A percentile compares a stretch with the other conserved stretches of the same genome.
Conservation (phyloP, 306 rosid genomes). For the Clitoria ternatea region DNA sequence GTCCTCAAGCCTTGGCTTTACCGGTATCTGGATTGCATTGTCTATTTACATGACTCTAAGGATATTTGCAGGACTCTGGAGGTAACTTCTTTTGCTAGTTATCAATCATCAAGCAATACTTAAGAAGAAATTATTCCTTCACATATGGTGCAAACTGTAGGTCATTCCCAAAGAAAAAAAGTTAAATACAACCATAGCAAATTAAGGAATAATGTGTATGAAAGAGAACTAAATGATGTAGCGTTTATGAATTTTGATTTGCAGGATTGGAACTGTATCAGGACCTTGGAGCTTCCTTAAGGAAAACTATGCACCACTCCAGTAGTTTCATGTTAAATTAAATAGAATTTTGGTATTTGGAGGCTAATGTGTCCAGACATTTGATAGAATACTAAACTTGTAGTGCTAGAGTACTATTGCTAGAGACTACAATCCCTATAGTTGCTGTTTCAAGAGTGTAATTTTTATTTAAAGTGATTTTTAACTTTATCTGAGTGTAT, state of each 20-base stretch:
- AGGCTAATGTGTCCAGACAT: not conserved
- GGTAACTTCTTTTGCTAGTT: slow-evolving; percentile 39
- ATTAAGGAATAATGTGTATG: not conserved
- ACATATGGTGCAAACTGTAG: not conserved
- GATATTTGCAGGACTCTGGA: slow-evolving; percentile 74
- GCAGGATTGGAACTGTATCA: slow-evolving; percentile 78
- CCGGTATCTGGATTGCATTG: slow-evolving; percentile 85
- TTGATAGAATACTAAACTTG: not conserved
- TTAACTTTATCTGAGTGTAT: not conserved
- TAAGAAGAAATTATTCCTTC: not conserved
- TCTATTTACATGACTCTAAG: slow-evolving; percentile 75
- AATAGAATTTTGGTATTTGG: not conserved
- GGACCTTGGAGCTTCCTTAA: slow-evolving; percentile 80
- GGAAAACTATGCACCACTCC: not conserved
- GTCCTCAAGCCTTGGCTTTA: slow-evolving; percentile 59
- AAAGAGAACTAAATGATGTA: not conserved
- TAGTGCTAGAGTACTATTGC: not conserved
- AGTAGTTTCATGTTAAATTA: not conserved
- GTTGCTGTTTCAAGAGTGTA: not conserved
- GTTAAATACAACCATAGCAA: not conserved
- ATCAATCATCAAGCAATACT: not conserved
- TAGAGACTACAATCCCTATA: not conserved
- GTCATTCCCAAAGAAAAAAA: not conserved
- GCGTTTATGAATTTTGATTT: not conserved
- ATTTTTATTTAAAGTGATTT: not conserved